phyloP scores from a whole-genome alignment of 2,329 filamentous ascomycete species.

The Chaetomiaceae sp. region DNA sequence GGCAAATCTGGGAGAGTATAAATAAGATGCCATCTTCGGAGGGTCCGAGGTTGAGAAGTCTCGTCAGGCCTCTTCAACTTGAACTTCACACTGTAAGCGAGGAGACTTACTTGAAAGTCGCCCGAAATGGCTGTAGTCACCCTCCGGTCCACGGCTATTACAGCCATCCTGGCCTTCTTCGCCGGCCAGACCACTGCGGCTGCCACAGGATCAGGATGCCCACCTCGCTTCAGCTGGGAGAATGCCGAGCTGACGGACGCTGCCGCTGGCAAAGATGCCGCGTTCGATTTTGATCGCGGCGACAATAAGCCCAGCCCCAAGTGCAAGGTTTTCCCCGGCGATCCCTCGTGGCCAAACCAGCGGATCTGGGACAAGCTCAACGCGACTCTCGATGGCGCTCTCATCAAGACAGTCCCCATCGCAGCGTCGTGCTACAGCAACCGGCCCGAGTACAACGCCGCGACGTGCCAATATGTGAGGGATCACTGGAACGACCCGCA shows the following conservation, averaged over 20 bases:
- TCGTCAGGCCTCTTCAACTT: not conserved
- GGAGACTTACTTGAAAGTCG: not conserved
- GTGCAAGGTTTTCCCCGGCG: constrained; percentile 33
- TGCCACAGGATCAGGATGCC: constrained; percentile 2
- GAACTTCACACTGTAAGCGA: not conserved
- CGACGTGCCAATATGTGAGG: constrained; percentile 30
- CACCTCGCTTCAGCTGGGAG: constrained; percentile 23
- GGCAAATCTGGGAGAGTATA: not conserved
- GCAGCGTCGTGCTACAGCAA: constrained; percentile 34
- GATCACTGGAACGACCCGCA: constrained; percentile 24
- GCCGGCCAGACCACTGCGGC: constrained; percentile 3
- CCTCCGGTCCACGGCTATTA: constrained; percentile 5
- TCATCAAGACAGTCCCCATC: constrained; percentile 34
- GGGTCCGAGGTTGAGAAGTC: not conserved
- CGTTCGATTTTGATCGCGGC: constrained; percentile 22
- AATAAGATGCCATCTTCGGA: not conserved
- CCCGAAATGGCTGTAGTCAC: not conserved
- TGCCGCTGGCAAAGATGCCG: constrained; percentile 27
- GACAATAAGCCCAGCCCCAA: too few species aligned
- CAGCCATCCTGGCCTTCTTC: constrained; percentile 8
- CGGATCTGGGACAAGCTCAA: constrained; percentile 30
- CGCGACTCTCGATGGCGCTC: constrained; percentile 26
- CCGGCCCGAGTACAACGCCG: constrained; percentile 29
- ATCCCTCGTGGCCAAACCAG: constrained; percentile 31
- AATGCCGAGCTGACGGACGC: constrained; percentile 28